A percentile compares a stretch with the other conserved stretches of the same genome.
Evolutionary conservation across 1,139 yeast species (phyloP).

Genomic region (Blastobotrys capitulatus): DNA sequence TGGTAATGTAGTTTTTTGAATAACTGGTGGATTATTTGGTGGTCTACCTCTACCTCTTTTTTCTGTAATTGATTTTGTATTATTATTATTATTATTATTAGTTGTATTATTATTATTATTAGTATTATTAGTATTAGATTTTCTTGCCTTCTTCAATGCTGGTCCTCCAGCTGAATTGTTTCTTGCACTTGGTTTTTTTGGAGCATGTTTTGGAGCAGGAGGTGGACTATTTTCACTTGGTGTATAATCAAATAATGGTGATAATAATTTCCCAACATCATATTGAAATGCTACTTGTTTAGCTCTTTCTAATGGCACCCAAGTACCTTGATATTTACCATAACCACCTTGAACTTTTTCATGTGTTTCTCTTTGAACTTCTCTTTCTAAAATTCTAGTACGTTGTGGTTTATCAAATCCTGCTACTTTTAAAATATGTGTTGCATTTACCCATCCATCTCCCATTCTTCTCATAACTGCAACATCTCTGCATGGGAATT

Average conservation of each 20-base stretch:
- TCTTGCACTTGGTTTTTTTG: slow-evolving; percentile 24
- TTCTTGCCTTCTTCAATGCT: slow-evolving; percentile 17
- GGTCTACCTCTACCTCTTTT: slow-evolving; percentile 16
- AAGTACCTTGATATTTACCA: slow-evolving; percentile 95
- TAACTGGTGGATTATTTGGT: background rate
- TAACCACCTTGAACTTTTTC: slow-evolving; percentile 97
- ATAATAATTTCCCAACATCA: slow-evolving; percentile 59
- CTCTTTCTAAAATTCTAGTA: slow-evolving; percentile 86
- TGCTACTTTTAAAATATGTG: slow-evolving; percentile 91
- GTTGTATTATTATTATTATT: too few relatives aligned
- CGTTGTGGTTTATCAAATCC: slow-evolving; percentile 92
- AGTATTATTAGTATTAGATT: slow-evolving; percentile 11
- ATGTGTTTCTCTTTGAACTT: slow-evolving; percentile 79
- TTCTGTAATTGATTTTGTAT: background rate
- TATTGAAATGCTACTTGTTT: slow-evolving; percentile 58
- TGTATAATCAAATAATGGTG: slow-evolving; percentile 54
- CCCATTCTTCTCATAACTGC: slow-evolving; percentile 89
- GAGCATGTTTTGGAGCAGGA: slow-evolving; percentile 32
- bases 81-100: background rate
- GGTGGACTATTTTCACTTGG: slow-evolving; percentile 35
- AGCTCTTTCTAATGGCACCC: slow-evolving; percentile 77
- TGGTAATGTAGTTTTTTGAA: slow-evolving; percentile 1
- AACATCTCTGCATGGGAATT: slow-evolving; percentile 70
- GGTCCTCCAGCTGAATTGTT: slow-evolving; percentile 23
- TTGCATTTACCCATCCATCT: slow-evolving; percentile 98